Conservation (phyloP, 352 stramenopile species). For the Globisporangium carolinianum region DNA sequence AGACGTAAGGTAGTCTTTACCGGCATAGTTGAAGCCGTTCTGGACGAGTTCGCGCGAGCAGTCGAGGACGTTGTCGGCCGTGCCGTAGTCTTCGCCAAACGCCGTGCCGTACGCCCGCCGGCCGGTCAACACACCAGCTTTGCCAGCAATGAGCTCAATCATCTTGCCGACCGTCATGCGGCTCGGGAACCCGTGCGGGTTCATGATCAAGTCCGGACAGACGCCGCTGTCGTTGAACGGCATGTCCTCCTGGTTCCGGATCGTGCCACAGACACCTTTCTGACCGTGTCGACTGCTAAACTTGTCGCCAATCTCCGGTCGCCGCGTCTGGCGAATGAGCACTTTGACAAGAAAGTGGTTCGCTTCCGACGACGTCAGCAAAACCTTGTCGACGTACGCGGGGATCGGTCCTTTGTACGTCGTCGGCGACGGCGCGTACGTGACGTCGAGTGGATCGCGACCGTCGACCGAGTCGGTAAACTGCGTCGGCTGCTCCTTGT, state of each 20-base stretch:
- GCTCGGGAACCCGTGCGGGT: constrained; percentile 99
- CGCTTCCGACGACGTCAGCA: constrained; percentile 97
- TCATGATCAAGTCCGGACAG: constrained; percentile 99
- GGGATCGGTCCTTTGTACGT: constrained; percentile 95
- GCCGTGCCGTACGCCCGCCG: constrained; percentile 97
- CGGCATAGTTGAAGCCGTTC: constrained; percentile 98
- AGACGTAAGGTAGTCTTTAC: constrained; percentile 96
- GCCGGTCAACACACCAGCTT: constrained; percentile 95
- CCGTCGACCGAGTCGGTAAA: constrained; percentile 86
- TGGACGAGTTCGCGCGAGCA: constrained; percentile 92
- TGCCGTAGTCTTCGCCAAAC: constrained; percentile 98
- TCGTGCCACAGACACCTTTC: constrained; percentile 99
- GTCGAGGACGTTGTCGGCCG: constrained; percentile 89
- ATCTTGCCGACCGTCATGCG: constrained; percentile 99
- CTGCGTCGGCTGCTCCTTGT: constrained; percentile 96
- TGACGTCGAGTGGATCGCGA: constrained; percentile 65
- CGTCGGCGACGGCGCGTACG: constrained; percentile 83
- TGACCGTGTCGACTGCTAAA: constrained; percentile 99
- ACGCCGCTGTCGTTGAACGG: constrained; percentile 98
- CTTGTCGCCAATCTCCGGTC: constrained; percentile 99
- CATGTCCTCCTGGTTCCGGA: constrained; percentile 96
- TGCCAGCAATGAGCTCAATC: constrained; percentile 98
- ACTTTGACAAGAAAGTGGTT: constrained; percentile 99
- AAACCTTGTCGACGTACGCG: constrained; percentile 97
- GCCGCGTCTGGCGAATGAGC: constrained; percentile 92